Conservation (phyloP, 257 asterid species). For the Paraleonurus japonicus region DNA sequence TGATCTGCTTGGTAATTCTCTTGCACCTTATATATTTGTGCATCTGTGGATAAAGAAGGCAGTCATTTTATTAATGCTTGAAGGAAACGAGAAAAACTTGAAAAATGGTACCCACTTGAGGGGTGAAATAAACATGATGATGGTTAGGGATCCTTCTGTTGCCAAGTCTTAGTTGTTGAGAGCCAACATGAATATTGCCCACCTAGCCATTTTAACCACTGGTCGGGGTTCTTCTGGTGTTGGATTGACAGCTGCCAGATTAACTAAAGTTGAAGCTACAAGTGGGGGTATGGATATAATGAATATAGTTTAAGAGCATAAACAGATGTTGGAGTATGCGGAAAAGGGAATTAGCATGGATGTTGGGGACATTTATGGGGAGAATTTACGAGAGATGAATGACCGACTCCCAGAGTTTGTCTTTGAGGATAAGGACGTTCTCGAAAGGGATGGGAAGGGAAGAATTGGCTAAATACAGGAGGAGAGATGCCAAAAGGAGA, state of each 20-base stretch:
- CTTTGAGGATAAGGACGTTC: too few relatives aligned
- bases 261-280: too few relatives aligned
- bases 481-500: too few relatives aligned
- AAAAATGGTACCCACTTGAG: conserved; percentile 96
- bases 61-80: conserved; percentile 86
- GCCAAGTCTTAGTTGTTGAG: conserved; percentile 96
- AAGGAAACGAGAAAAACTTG: conserved; percentile 92
- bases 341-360: too few relatives aligned
- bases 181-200: conserved; percentile 98
- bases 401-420: too few relatives aligned
- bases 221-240: conserved; percentile 99
- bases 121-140: conserved; percentile 99
- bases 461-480: too few relatives aligned
- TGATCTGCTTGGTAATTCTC: conserved; percentile 81
- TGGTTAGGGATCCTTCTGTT: conserved; percentile 99
- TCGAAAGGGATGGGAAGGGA: too few relatives aligned
- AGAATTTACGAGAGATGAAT: too few relatives aligned
- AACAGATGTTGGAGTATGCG: too few relatives aligned
- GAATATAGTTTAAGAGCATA: too few relatives aligned
- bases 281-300: too few relatives aligned
- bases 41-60: conserved; percentile 96
- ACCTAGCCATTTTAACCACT: conserved; percentile 91
- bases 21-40: conserved; percentile 95
- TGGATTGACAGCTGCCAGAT: conserved; percentile 99
- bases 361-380: too few relatives aligned